phyloP scores from a whole-genome alignment of 192 early-diverging fungal species.

The Dimargaris xerosporica region DNA sequence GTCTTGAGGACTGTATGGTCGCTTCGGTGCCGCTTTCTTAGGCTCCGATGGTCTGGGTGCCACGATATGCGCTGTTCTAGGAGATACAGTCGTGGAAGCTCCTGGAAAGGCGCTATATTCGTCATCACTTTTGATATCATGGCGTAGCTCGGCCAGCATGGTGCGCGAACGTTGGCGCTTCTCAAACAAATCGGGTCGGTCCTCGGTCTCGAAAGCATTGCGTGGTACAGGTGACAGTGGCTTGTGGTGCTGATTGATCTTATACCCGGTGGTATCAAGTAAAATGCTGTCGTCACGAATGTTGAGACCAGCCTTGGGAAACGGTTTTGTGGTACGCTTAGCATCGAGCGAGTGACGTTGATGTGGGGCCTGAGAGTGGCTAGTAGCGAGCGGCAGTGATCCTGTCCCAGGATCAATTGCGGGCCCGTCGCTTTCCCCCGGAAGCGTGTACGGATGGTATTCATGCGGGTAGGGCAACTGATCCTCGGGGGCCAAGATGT shows the following conservation, averaged over 20 bases:
- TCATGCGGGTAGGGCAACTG: conserved; percentile 13
- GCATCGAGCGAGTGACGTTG: background rate
- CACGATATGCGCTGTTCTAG: too few species aligned
- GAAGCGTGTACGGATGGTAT: background rate
- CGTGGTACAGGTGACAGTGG: background rate
- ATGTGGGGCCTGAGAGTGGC: background rate
- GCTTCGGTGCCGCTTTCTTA: too few species aligned
- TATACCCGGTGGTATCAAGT: conserved; percentile 9
- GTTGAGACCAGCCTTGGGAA: background rate
- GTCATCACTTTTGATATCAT: background rate
- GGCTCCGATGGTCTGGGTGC: too few species aligned
- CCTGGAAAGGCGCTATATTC: background rate
- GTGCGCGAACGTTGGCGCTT: conserved; percentile 6
- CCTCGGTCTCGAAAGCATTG: background rate
- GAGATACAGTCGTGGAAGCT: too few species aligned
- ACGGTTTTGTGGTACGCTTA: background rate
- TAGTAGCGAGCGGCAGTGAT: too few species aligned
- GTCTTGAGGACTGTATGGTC: too few species aligned
- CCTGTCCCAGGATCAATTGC: background rate
- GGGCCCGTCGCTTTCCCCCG: background rate
- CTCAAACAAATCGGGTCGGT: background rate
- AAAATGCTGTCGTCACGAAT: background rate
- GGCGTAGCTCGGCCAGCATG: conserved; percentile 9
- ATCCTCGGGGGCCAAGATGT: conserved; percentile 18
- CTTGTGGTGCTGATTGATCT: background rate